These are phyloP conservation scores for Quercus glauca DNA, from an alignment of 306 rosid genomes.

Conservation along the genomic window DNA sequence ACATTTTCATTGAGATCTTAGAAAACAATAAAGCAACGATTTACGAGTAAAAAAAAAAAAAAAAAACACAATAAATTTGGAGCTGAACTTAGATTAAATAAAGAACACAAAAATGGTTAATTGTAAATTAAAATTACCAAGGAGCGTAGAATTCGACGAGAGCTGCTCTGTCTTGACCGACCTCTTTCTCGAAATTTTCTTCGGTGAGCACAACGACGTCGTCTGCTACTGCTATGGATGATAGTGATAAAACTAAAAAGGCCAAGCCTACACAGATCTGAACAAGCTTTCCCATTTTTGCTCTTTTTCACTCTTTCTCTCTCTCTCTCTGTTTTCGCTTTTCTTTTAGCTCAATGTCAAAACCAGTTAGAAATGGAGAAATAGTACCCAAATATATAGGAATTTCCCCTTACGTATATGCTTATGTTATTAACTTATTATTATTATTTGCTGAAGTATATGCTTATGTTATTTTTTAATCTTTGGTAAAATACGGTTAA, in stretches of 20 bases:
- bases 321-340: neutral
- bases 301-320: neutral
- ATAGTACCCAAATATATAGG: no score
- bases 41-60: no score
- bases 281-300: slow-evolving; percentile 33
- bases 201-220: slow-evolving; percentile 85
- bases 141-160: slow-evolving; percentile 98
- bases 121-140: slow-evolving; percentile 41
- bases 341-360: neutral
- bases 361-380: neutral
- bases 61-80: neutral
- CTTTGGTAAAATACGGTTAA: no score
- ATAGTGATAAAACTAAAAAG: slow-evolving; percentile 44
- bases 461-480: no score
- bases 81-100: neutral
- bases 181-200: slow-evolving; percentile 83
- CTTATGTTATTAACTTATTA: no score
- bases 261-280: slow-evolving; percentile 62
- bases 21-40: neutral
- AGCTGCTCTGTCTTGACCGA: slow-evolving; percentile 86
- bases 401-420: no score
- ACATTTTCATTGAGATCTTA: neutral
- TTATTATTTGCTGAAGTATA: no score
- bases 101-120: neutral
- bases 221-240: slow-evolving; percentile 72